Percentiles rank a stretch among this genome's conserved stretches.
These are phyloP conservation scores for Saussurea involucrata DNA, from an alignment of 129 eudicot genomes.

Conservation along the genomic window DNA sequence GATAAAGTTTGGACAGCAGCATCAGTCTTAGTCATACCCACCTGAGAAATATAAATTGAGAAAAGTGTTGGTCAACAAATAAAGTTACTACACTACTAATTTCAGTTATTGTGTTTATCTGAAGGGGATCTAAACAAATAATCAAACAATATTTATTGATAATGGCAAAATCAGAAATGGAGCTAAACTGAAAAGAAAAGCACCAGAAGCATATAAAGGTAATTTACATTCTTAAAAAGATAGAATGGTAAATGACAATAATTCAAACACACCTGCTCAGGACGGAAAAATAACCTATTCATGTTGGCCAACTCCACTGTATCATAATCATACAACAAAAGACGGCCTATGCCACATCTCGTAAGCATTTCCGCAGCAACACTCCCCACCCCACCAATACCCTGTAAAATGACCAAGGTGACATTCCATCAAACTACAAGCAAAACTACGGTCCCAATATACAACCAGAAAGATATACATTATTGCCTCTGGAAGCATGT, in stretches of 20 bases:
- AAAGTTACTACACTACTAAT: neutral
- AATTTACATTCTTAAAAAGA: neutral
- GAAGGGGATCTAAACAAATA: neutral
- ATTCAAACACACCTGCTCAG: constrained; percentile 69
- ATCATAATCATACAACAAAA: constrained; percentile 94
- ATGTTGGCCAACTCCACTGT: constrained; percentile 98
- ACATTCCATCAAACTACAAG: neutral
- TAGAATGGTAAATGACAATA: neutral
- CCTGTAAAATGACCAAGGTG: constrained; percentile 40
- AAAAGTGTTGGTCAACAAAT: neutral
- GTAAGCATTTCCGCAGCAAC: constrained; percentile 99
- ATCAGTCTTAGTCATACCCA: constrained; percentile 98
- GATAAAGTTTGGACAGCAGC: constrained; percentile 97
- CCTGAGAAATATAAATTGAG: constrained; percentile 36
- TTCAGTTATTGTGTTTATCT: neutral
- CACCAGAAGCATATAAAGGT: neutral
- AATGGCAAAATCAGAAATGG: neutral
- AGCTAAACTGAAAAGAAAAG: neutral
- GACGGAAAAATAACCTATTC: constrained; percentile 98
- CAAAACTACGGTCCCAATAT: neutral
- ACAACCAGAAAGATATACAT: neutral
- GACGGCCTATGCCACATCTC: constrained; percentile 98
- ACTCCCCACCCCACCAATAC: constrained; percentile 98
- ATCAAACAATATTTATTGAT: neutral
- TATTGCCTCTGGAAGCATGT: neutral